phyloP scores from a whole-genome alignment of 1,284 basidiomycete genomes.

The Thecaphora frezii region DNA sequence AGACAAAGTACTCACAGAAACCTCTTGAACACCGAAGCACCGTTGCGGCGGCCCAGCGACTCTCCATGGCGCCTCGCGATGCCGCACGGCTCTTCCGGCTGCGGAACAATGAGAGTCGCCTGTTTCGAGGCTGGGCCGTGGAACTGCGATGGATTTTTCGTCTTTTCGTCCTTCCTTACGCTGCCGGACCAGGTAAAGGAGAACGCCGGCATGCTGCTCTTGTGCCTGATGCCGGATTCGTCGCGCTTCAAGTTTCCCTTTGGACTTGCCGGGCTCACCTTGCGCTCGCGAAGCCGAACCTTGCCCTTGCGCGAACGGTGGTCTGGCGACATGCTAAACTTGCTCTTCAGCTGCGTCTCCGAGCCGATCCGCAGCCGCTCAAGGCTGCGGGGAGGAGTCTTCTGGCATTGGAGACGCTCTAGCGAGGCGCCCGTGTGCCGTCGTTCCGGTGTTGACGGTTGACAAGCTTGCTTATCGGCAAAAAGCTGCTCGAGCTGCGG shows the following conservation, averaged over 20 bases:
- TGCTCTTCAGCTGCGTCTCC: slow-evolving; percentile 20
- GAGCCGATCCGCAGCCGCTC: slow-evolving; percentile 3
- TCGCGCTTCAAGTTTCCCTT: neutral
- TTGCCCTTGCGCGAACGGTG: slow-evolving; percentile 24
- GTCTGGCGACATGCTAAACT: slow-evolving; percentile 36
- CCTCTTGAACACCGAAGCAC: neutral
- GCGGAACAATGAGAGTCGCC: no score
- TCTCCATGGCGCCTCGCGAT: neutral
- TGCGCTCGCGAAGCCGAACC: neutral
- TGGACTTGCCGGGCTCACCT: neutral
- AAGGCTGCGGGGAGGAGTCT: slow-evolving; percentile 14
- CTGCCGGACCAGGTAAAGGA: neutral
- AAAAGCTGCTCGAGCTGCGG: no score
- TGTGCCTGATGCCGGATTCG: neutral
- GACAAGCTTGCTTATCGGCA: no score
- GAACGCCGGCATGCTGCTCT: neutral
- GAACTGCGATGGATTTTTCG: no score
- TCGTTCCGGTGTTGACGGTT: neutral
- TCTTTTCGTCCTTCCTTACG: neutral
- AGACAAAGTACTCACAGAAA: neutral
- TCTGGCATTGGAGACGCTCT: neutral
- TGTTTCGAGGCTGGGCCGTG: no score
- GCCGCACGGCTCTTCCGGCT: no score
- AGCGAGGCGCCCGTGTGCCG: neutral
- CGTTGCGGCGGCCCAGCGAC: neutral